phyloP scores from a whole-genome alignment of 1,284 basidiomycete genomes.

The Exsudoporus floridanus region DNA sequence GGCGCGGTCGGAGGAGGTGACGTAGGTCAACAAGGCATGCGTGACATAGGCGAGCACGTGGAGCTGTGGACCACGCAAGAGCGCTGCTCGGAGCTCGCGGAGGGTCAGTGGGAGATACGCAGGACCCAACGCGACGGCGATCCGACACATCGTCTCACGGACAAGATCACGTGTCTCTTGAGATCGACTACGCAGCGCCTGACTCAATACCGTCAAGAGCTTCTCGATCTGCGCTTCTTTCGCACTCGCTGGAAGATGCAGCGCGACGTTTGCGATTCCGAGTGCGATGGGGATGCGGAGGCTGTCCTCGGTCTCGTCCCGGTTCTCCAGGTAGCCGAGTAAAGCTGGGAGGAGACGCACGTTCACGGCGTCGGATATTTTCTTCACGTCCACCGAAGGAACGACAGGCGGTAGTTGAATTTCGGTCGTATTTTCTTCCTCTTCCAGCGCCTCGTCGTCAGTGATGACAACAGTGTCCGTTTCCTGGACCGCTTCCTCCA shows the following conservation, averaged over 20 bases:
- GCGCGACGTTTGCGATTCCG: slow-evolving; percentile 84
- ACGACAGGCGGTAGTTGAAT: slow-evolving; percentile 12
- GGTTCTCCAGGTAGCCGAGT: slow-evolving; percentile 76
- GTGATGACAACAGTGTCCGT: slow-evolving; percentile 30
- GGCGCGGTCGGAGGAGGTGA: slow-evolving; percentile 63
- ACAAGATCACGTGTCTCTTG: slow-evolving; percentile 92
- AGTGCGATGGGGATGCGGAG: slow-evolving; percentile 87
- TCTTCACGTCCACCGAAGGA: slow-evolving; percentile 35
- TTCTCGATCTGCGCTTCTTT: slow-evolving; percentile 77
- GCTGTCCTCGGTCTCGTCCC: slow-evolving; percentile 82
- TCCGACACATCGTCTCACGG: slow-evolving; percentile 83
- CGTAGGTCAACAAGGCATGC: slow-evolving; percentile 81
- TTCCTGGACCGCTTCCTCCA: slow-evolving; percentile 54
- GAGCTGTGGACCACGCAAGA: slow-evolving; percentile 90
- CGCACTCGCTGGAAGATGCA: slow-evolving; percentile 71
- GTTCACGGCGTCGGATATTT: slow-evolving; percentile 79
- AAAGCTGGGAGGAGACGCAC: slow-evolving; percentile 74
- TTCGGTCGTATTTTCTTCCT: slow-evolving; percentile 28
- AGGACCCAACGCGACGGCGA: slow-evolving; percentile 75
- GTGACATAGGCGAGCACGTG: slow-evolving; percentile 88
- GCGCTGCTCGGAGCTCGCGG: slow-evolving; percentile 79
- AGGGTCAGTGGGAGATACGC: slow-evolving; percentile 74
- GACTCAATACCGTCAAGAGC: slow-evolving; percentile 82
- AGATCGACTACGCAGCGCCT: slow-evolving; percentile 88
- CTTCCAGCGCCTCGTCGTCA: slow-evolving; percentile 32